Conservation (phyloP, 2,329 filamentous ascomycete genomes). For the Fusarium sp. region DNA sequence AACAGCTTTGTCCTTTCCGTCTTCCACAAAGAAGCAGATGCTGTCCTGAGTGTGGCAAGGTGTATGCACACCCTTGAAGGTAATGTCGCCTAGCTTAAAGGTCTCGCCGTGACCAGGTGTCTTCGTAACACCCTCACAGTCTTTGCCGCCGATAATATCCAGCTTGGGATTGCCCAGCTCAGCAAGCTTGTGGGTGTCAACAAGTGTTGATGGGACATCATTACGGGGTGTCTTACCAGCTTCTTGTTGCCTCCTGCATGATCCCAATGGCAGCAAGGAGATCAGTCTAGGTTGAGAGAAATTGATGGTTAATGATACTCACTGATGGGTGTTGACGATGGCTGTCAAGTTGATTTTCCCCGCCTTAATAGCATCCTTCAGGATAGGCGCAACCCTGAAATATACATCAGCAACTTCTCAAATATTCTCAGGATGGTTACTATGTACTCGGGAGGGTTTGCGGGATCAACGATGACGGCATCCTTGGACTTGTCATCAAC, state of each 20-base stretch:
- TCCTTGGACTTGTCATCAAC: slow-evolving; percentile 82
- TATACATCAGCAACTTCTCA: slow-evolving; percentile 2
- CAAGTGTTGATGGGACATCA: not conserved
- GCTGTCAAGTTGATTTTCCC: slow-evolving; percentile 83
- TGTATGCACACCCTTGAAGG: slow-evolving; percentile 88
- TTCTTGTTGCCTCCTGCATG: slow-evolving; percentile 92
- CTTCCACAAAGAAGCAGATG: slow-evolving; percentile 93
- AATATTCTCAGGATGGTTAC: slow-evolving; percentile 38
- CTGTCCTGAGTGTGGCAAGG: slow-evolving; percentile 99
- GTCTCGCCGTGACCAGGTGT: slow-evolving; percentile 79
- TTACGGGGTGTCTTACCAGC: slow-evolving; percentile 63
- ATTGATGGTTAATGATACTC: slow-evolving; percentile 48
- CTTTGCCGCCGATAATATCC: slow-evolving; percentile 85
- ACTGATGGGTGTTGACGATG: slow-evolving; percentile 98
- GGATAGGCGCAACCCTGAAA: slow-evolving; percentile 65
- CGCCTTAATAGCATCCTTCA: slow-evolving; percentile 77
- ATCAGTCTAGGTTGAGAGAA: not conserved
- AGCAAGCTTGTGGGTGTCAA: slow-evolving; percentile 42
- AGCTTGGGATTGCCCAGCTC: slow-evolving; percentile 68
- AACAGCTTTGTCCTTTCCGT: slow-evolving; percentile 77
- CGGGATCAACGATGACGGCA: slow-evolving; percentile 81
- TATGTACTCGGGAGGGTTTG: slow-evolving; percentile 76
- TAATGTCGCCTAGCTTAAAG: slow-evolving; percentile 86
- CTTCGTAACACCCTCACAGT: slow-evolving; percentile 81
- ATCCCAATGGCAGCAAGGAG: slow-evolving; percentile 79